Evolutionary conservation across 2,329 filamentous ascomycete species (phyloP), one percentile per base, ranked within the genome.

Genomic region (Aureobasidium sp.): DNA sequence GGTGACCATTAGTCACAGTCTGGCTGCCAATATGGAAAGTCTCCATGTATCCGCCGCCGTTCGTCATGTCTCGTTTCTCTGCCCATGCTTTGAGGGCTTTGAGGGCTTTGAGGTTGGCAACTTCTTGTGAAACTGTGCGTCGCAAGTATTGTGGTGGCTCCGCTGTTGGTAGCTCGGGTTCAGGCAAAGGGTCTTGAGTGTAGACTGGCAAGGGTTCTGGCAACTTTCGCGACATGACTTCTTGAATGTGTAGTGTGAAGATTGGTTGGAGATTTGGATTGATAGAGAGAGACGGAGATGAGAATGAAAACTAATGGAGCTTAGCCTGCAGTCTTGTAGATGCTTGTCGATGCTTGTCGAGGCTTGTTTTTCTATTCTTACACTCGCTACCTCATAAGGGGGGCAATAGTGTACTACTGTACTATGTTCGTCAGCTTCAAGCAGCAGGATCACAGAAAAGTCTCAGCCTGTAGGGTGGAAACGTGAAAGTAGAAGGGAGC

Each of bases 21-120:
- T 57, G 31, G 54, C 42, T 40, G 8, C 54, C 54, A 17, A 57
- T 37, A 27, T 46, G 17, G 54, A 57, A 57, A n/a, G 40, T 57
- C 11, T 57, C 54, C 54, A 57, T 57, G 35, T 54, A 54, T 5
- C 15, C 50, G 35, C 50, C 50, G 2, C 21, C 9, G 11, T 40
- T 29, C 35, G 42, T 54, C 50, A 54, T 54, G 11, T 54, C 50
- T 13, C 50, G 33, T 54, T 40, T 54, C 23, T 29, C 50, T 27
- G 50, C 50, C 50, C 50, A 54, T 21, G 23, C 50, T 8, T 54
- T 54, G 21, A 54, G 50, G 3, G 50, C 15, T 54, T 40, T 29
- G 35, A 54, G 50, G 3, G 50, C 15, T 54, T 40, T 29, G 35
- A 54, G 50, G 17, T 40, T 25, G 2, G 50, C 50, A 2, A 35